Evolutionary conservation across 2,329 filamentous ascomycete genomes (phyloP), one percentile per base, ranked within the genome.

Genomic region (Calonectria ilicicola): DNA sequence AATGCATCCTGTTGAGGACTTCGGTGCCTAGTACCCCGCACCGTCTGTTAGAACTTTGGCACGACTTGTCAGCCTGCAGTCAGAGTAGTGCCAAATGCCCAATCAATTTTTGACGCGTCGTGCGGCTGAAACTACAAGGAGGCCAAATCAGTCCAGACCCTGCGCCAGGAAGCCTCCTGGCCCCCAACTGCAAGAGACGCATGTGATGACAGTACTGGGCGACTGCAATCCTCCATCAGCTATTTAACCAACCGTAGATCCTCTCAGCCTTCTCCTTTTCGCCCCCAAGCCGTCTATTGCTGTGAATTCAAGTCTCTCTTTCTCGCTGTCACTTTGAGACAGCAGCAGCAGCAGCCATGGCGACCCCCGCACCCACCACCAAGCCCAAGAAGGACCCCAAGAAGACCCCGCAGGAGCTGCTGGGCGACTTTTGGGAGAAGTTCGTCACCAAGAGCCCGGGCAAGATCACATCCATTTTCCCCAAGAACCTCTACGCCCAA

Each of bases 391-490:
- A 56, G 51, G 51, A 56, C 10, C 51, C 29, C 51, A 56, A 56
- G 51, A 56, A 56, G 51, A 78, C 72, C 29, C 85, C 85, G n/a
- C 86, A 87, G 67, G 83, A 85, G 69, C 73, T 81, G 7, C 79
- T 87, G 40, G 80, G 81, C 46, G 82, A 83, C 32, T 87, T 87
- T 76, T 87, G 85, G 85, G 80, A 80, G 63, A 82, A 81, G 71
- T 87, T 85, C 76, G 83, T 85, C 74, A 78, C 83, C 62, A 84
- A 83, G 63, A 79, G 81, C 29, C 83, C 84, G 0, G 85, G 85
- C 38, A 86, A 85, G 71, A 82, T 86, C 40, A 87, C 86, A 2
- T 85, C 85, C 51, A 83, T 87, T 76, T 86, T 87, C 67, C 85
- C 86, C 1, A 83, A 83, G 5, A 80, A 79, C 23, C 81, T 86